Evolutionary conservation across 2,329 filamentous ascomycete species (phyloP), one percentile per base, ranked within the genome.

Genomic region (Seiridium cupressi): DNA sequence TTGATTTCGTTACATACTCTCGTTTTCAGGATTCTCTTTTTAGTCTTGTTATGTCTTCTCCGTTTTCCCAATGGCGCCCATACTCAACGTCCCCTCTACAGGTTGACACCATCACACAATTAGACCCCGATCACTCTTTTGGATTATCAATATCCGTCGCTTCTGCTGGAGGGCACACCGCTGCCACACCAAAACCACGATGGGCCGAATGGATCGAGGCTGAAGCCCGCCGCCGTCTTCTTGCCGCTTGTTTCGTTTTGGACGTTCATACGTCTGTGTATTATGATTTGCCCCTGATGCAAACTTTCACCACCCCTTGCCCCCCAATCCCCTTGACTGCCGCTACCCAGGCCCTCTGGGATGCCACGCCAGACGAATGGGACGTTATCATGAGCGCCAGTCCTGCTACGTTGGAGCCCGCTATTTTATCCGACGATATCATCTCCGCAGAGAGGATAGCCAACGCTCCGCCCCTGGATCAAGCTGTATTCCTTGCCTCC

Each of bases 211-310:
- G 85, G 85, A 69, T 86, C 46, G 72, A 80, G 51, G 70, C 72
- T 55, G 85, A 88, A 70, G 75, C 81, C 6, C 76, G 75, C 58
- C 80, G 82, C 59, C 80, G 85, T 47, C 76, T 87, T 35, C 72
- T 85, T n/a, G 76, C 81, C 40, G 80, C 79, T 11, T 87, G 83
- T 71, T 85, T 86, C 69, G 71, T 85, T 57, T 73, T 84, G 59
- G 84, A 87, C 67, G 75, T 81, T 5, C 84, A 86, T 62, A 78
- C 82, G 66, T 79, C 82, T 62, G 74, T 81, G 62, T 86, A 84
- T 65, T 77, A 82, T 57, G 81, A 87, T 69, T 81, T 83, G 63
- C 75, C 74, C 18, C 72, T 73, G 44, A 70, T 72, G 34, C 68
- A 71, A 38, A 74, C 74, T 48, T 72, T 79, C 64, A 62, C 61